Percentiles rank a stretch among this genome's conserved stretches.
Conservation (phyloP, 169 alveolate genomes). For the Babesia caballi region DNA sequence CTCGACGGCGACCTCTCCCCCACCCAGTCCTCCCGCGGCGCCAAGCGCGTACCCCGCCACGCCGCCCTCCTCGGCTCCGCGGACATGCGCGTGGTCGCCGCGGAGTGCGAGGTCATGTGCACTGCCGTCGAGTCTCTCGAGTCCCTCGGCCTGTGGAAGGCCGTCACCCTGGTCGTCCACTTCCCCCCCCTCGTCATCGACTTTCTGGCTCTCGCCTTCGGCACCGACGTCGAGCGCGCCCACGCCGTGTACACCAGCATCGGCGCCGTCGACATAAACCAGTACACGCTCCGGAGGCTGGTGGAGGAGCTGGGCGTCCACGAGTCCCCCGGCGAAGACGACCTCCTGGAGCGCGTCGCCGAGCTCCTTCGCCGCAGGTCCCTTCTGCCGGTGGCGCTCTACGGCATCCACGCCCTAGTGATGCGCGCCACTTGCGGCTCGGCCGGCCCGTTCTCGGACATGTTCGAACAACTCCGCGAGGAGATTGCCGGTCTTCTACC, state of each 20-base stretch:
- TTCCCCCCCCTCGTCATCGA: constrained; percentile 48
- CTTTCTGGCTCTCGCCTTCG: constrained; percentile 38
- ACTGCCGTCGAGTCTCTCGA: constrained; percentile 34
- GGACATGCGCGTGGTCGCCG: neutral
- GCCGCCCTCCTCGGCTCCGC: neutral
- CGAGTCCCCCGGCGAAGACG: neutral
- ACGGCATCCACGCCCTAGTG: constrained; percentile 27
- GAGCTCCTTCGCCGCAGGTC: constrained; percentile 20
- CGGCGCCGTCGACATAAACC: constrained; percentile 35
- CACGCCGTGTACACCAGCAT: constrained; percentile 20
- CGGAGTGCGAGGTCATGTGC: constrained; percentile 28
- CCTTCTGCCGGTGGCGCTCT: constrained; percentile 7
- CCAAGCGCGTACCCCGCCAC: neutral
- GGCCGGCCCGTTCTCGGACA: neutral
- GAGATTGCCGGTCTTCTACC: neutral
- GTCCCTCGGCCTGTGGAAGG: constrained; percentile 5
- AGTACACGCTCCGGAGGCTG: constrained; percentile 35
- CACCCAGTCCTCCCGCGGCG: neutral
- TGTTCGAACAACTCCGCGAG: neutral
- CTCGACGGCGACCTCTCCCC: neutral
- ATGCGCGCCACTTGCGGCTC: neutral
- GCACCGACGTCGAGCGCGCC: constrained; percentile 25
- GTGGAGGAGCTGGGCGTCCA: constrained; percentile 12
- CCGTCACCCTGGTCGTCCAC: constrained; percentile 4
- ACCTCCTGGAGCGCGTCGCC: constrained; percentile 4